Conservation (phyloP, 495 filamentous ascomycete genomes). For the Aspergillus sparsus region DNA sequence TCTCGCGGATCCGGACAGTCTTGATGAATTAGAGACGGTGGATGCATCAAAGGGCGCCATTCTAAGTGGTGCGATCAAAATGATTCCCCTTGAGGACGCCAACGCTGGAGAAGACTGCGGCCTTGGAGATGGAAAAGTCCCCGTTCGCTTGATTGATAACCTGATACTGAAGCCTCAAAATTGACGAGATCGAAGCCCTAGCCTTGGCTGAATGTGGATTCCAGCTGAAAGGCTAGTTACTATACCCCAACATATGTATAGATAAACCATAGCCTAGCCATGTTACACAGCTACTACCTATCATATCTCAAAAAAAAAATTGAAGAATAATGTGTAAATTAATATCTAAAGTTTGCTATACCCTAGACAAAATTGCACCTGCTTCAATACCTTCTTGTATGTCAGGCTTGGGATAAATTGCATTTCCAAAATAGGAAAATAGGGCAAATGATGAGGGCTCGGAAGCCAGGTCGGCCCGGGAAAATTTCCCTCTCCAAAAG, state of each 20-base stretch:
- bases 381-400: too few species aligned
- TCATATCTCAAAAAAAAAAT: too few species aligned
- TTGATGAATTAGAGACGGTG: constrained; percentile 76
- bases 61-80: constrained; percentile 85
- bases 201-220: not conserved
- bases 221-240: too few species aligned
- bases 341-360: too few species aligned
- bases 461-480: constrained; percentile 32
- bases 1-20: constrained; percentile 74
- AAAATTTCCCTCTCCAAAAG: constrained; percentile 35
- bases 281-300: too few species aligned
- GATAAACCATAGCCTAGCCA: too few species aligned
- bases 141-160: constrained; percentile 93
- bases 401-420: not conserved
- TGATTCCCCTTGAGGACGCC: constrained; percentile 75
- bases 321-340: too few species aligned
- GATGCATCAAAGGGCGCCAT: constrained; percentile 69
- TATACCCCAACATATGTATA: too few species aligned
- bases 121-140: constrained; percentile 65
- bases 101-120: constrained; percentile 66
- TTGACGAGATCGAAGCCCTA: constrained; percentile 1
- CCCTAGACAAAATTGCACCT: too few species aligned
- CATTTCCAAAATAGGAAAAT: constrained; percentile 36
- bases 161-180: constrained; percentile 64
- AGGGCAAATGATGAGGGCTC: constrained; percentile 38